phyloP scores from a whole-genome alignment of 441 rosid species.

The Populus hybrid region DNA sequence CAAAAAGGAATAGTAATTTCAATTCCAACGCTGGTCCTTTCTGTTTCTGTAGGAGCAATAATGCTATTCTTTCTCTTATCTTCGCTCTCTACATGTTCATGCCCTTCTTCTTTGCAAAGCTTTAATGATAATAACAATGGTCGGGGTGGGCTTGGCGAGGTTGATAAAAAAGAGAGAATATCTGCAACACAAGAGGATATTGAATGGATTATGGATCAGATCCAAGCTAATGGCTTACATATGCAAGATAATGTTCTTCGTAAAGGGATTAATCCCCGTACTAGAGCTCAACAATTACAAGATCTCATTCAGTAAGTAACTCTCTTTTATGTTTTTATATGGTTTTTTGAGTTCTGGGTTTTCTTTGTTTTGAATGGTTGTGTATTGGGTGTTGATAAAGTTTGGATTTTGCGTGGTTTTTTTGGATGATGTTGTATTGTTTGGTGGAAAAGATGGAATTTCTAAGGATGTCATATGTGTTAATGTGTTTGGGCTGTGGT shows the following conservation, averaged over 20 bases:
- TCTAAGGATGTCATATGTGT: neutral
- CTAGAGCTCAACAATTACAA: conserved; percentile 82
- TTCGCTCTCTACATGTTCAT: conserved; percentile 62
- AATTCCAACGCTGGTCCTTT: conserved; percentile 64
- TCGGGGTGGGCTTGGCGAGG: conserved; percentile 11
- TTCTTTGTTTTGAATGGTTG: neutral
- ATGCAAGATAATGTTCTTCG: conserved; percentile 89
- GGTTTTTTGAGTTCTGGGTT: neutral
- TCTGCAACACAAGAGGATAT: conserved; percentile 58
- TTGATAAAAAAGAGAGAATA: conserved; percentile 29
- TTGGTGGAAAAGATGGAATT: neutral
- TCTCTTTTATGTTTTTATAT: neutral
- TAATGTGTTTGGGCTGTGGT: neutral
- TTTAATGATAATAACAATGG: conserved; percentile 3
- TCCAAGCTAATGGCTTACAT: conserved; percentile 79
- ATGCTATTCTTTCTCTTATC: conserved; percentile 70
- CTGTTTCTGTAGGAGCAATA: conserved; percentile 57
- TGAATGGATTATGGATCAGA: conserved; percentile 84
- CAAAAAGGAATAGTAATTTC: conserved; percentile 69
- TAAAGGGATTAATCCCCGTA: conserved; percentile 93
- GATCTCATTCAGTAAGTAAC: conserved; percentile 69
- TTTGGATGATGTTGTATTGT: neutral
- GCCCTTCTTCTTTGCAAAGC: conserved; percentile 24
- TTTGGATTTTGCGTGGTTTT: neutral
- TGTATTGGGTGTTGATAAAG: neutral